Conservation (phyloP, 23 red algal genomes). For the Gracilaria domingensis region DNA sequence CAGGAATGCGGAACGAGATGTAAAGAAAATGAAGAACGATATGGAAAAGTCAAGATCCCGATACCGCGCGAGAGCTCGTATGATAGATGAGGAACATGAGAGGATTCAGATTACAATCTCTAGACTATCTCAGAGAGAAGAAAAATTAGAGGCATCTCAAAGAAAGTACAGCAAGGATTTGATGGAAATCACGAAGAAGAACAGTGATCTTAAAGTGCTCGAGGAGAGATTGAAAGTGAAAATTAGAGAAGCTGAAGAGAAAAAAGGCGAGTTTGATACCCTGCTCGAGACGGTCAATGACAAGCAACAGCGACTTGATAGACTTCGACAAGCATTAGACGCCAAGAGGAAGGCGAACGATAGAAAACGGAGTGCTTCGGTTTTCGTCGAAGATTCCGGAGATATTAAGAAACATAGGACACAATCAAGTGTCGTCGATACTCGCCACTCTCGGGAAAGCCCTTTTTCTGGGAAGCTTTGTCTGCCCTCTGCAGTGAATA, state of each 20-base stretch:
- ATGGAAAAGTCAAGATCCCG: neutral
- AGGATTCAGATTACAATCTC: neutral
- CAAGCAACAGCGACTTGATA: constrained; percentile 2
- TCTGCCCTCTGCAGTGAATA: constrained; percentile 18
- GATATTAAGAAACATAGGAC: neutral
- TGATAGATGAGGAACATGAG: neutral
- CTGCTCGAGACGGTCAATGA: neutral
- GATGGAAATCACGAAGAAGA: neutral
- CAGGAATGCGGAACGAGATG: neutral
- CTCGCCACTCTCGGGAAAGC: neutral
- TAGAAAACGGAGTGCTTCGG: constrained; percentile 3
- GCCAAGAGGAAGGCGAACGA: neutral
- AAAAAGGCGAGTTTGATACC: neutral
- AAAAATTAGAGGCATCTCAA: neutral
- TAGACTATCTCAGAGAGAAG: constrained; percentile 17
- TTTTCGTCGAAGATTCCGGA: neutral
- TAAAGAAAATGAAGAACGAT: neutral
- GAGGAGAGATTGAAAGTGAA: constrained; percentile 15
- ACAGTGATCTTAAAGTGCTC: neutral
- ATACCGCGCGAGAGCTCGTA: neutral
- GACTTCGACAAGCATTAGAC: neutral
- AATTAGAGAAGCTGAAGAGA: constrained; percentile 1
- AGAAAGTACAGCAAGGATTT: neutral
- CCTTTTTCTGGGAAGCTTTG: neutral
- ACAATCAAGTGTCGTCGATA: neutral